Percentiles rank a stretch among this genome's conserved stretches.
These are phyloP conservation scores for Sclerospora graminicola DNA, from an alignment of 352 stramenopile genomes.

Conservation along the genomic window DNA sequence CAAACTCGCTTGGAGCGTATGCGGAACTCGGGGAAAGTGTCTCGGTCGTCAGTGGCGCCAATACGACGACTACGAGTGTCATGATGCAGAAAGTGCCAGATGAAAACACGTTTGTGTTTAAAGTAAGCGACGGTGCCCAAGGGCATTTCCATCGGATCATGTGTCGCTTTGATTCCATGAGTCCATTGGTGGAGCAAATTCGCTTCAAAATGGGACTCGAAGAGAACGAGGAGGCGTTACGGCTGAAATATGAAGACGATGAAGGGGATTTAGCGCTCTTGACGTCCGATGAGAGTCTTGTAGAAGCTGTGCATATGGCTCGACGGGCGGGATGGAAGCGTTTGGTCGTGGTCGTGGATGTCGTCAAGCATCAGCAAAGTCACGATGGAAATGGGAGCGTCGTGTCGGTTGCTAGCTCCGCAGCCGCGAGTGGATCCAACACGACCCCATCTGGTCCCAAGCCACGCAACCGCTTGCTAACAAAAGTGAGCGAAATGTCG, in stretches of 20 bases:
- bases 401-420: constrained; percentile 16
- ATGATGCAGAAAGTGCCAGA: constrained; percentile 58
- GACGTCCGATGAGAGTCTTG: constrained; percentile 75
- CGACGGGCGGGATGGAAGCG: constrained; percentile 78
- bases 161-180: constrained; percentile 64
- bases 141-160: constrained; percentile 83
- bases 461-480: constrained; percentile 46
- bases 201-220: constrained; percentile 70
- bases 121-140: constrained; percentile 71
- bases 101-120: constrained; percentile 78
- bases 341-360: constrained; percentile 73
- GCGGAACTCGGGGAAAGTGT: constrained; percentile 79
- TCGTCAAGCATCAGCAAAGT: constrained; percentile 40
- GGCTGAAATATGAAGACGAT: constrained; percentile 84
- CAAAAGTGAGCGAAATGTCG: constrained; percentile 73
- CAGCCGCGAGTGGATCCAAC: constrained; percentile 10
- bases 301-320: constrained; percentile 82
- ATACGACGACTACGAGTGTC: constrained; percentile 65
- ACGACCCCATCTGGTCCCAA: constrained; percentile 10
- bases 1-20: constrained; percentile 52
- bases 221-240: constrained; percentile 45
- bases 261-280: constrained; percentile 79
- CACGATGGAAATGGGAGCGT: constrained; percentile 24
- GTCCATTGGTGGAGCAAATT: constrained; percentile 64
- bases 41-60: constrained; percentile 74